phyloP scores from a whole-genome alignment of 768 basidiomycete species.

The Amanita muscaria region DNA sequence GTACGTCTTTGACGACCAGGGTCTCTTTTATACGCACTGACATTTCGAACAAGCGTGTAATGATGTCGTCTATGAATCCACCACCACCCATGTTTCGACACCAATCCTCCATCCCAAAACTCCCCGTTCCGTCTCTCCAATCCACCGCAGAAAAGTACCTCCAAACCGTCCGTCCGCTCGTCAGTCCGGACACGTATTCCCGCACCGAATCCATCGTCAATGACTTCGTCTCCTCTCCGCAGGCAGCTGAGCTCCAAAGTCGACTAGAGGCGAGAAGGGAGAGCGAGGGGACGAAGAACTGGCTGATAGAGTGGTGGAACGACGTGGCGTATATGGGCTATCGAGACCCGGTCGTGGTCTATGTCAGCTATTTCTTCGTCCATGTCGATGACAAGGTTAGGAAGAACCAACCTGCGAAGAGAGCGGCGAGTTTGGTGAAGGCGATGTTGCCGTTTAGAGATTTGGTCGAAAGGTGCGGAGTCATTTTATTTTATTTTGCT shows the following conservation, averaged over 20 bases:
- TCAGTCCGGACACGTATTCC: slow-evolving; percentile 53
- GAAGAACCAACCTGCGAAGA: slow-evolving; percentile 48
- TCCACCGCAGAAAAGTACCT: slow-evolving; percentile 88
- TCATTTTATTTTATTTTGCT: not conserved
- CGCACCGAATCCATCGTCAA: slow-evolving; percentile 51
- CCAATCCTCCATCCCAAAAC: slow-evolving; percentile 60
- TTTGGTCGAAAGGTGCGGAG: slow-evolving; percentile 69
- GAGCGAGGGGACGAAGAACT: slow-evolving; percentile 51
- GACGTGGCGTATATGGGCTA: slow-evolving; percentile 84
- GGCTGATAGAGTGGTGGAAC: slow-evolving; percentile 99
- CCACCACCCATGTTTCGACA: slow-evolving; percentile 64
- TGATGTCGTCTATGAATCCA: too few species aligned
- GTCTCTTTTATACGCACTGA: too few species aligned
- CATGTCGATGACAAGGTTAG: slow-evolving; percentile 60
- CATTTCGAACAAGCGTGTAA: too few species aligned
- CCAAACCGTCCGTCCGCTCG: slow-evolving; percentile 71
- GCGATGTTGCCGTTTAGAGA: slow-evolving; percentile 80
- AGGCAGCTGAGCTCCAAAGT: slow-evolving; percentile 64
- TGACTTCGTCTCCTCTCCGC: slow-evolving; percentile 61
- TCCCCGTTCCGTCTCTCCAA: slow-evolving; percentile 79
- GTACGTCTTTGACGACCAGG: too few species aligned
- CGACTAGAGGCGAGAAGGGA: slow-evolving; percentile 71
- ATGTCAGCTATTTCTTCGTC: slow-evolving; percentile 92
- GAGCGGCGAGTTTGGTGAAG: slow-evolving; percentile 80
- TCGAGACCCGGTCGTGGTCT: slow-evolving; percentile 84